Conservation (phyloP, 345 rosid genomes). For the Conringia planisiliqua region DNA sequence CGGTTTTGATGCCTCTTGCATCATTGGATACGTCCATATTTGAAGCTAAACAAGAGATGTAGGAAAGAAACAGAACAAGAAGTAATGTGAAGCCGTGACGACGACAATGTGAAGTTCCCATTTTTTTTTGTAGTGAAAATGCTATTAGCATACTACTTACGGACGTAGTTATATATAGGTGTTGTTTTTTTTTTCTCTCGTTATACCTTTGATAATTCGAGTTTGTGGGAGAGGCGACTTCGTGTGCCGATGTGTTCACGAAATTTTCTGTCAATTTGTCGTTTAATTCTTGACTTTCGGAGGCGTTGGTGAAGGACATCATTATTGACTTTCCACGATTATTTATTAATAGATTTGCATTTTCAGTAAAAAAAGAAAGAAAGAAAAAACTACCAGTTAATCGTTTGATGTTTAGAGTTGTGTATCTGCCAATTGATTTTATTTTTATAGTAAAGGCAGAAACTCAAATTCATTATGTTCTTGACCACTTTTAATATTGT, state of each 20-base stretch:
- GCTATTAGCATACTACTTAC: background rate
- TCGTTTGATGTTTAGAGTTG: background rate
- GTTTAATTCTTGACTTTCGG: constrained; percentile 2
- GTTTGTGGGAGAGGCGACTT: background rate
- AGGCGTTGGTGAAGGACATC: background rate
- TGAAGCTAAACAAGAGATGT: background rate
- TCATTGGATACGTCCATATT: background rate
- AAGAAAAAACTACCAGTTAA: too few species aligned
- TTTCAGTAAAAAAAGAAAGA: background rate
- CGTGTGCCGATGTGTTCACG: background rate
- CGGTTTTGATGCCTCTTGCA: background rate
- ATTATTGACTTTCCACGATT: background rate
- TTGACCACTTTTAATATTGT: too few species aligned
- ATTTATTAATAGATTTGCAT: background rate
- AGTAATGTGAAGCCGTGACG: background rate
- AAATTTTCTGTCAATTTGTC: background rate
- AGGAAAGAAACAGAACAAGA: background rate
- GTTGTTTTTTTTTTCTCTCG: background rate
- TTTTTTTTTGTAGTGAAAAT: background rate
- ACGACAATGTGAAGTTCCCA: background rate
- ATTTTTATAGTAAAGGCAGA: too few species aligned
- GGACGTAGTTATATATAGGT: background rate
- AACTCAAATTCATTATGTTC: too few species aligned
- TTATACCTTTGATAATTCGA: background rate
- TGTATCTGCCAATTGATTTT: background rate